Conservation (phyloP, 129 eudicot genomes). For the Sambucus nigra region DNA sequence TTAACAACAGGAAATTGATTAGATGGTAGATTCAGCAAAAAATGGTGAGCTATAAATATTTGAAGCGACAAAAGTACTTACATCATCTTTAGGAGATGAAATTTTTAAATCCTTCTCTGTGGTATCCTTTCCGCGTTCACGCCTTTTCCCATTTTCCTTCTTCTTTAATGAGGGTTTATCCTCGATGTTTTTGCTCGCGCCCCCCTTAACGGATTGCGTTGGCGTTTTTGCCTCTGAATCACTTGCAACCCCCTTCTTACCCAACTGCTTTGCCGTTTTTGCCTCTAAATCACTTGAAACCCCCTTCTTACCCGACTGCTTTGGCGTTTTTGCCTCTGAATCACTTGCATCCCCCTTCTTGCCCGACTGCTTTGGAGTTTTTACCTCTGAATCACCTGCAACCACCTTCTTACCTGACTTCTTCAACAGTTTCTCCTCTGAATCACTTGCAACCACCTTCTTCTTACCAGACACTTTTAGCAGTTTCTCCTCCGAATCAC, state of each 20-base stretch:
- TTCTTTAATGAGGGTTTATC: slow-evolving; percentile 30
- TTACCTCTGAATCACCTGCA: slow-evolving; percentile 23
- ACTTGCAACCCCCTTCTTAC: slow-evolving; percentile 32
- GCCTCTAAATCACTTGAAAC: slow-evolving; percentile 31
- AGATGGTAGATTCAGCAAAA: not conserved
- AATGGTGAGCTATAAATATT: not conserved
- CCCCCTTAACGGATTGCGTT: slow-evolving; percentile 30
- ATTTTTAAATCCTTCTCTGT: slow-evolving; percentile 33
- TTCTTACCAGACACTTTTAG: slow-evolving; percentile 29
- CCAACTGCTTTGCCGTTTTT: slow-evolving; percentile 19
- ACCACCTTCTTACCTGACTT: slow-evolving; percentile 29
- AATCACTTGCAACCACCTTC: slow-evolving; percentile 29
- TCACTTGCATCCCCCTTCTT: slow-evolving; percentile 36
- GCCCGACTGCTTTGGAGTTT: slow-evolving; percentile 22
- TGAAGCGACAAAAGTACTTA: slow-evolving; percentile 16
- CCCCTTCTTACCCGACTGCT: slow-evolving; percentile 39
- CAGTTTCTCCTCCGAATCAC: slow-evolving; percentile 28
- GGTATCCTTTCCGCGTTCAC: slow-evolving; percentile 40
- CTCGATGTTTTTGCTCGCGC: slow-evolving; percentile 19
- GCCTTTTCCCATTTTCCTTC: slow-evolving; percentile 39
- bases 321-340: slow-evolving; percentile 33
- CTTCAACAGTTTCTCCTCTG: slow-evolving; percentile 23
- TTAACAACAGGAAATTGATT: not conserved
- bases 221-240: slow-evolving; percentile 29
- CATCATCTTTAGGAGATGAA: slow-evolving; percentile 35